Base-by-base conservation (phyloP, 345 rosid species). In the Kernera saxatilis region DNA sequence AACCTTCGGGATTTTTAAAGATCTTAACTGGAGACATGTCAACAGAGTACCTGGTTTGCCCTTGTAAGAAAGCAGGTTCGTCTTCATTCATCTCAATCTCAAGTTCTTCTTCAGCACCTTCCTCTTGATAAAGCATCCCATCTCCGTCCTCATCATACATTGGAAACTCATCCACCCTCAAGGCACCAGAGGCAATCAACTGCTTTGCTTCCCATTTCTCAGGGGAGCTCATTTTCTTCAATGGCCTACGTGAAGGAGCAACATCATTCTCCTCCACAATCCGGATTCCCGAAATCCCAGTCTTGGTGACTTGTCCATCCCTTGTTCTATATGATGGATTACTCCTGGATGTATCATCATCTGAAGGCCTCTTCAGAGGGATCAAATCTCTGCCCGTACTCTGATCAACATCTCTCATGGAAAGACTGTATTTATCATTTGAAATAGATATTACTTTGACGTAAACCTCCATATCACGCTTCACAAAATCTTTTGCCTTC, bases 21-120 rank as follows among this genome's bases (percentile, higher is more conserved):
- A 92, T 89, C 85, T 89, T 92, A 64, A 92, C 92, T 0, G 92
- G 96, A 12, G 96, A 88, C 87, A 89, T 78, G 65, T 92, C 94
- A 37, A 78, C 84, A 43, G 90, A 78, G 48, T 81, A 77, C 77
- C 89, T 77, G 12, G 89, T 86, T 74, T 89, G 88, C 56, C 94
- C 96, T 39, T 83, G 83, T 77, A 92, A 81, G 76, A 89, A 89
- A 14, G 88, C 87, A 25, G 92, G 98, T 71, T 88, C 93, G 41
- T 88, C 95, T 65, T 90, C 95, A 25, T 92, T 92, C 80, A 90
- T 29, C 85, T 88, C 96, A 71, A 90, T 82, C 82, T 90, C 98
- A 77, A 92, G 89, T 85, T 88, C 91, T 70, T 89, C 93, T 84
- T 89, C 96, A 39, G 82, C 88, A 41, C 87, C 90, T 73, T 91